phyloP scores from a whole-genome alignment of 495 filamentous ascomycete species.

The Lophiostoma macrostomum region DNA sequence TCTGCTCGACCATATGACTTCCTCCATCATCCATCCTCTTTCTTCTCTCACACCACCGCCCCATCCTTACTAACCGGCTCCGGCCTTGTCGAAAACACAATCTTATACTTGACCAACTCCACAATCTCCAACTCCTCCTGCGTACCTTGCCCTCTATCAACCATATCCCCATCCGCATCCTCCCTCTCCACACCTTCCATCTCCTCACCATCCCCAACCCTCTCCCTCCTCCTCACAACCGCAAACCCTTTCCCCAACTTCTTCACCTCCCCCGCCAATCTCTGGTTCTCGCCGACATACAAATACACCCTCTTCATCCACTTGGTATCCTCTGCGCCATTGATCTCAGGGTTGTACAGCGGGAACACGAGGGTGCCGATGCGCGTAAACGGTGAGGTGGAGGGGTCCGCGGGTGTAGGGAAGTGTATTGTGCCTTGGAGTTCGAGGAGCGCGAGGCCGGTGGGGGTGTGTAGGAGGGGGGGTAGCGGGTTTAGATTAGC shows the following conservation, averaged over 20 bases:
- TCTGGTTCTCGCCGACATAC: constrained; percentile 85
- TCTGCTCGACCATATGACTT: too few species aligned
- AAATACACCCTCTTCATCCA: constrained; percentile 91
- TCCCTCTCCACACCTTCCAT: constrained; percentile 16
- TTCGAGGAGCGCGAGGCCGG: constrained; percentile 77
- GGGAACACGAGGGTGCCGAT: constrained; percentile 80
- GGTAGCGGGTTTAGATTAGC: constrained; percentile 73
- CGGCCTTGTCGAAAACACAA: constrained; percentile 81
- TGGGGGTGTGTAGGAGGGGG: constrained; percentile 76
- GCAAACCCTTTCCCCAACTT: constrained; percentile 74
- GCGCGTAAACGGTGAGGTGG: constrained; percentile 40
- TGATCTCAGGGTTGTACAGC: constrained; percentile 53
- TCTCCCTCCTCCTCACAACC: constrained; percentile 58
- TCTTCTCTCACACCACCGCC: constrained; percentile 8
- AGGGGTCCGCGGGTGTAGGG: constrained; percentile 37
- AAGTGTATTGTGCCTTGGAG: constrained; percentile 84
- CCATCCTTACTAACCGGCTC: constrained; percentile 66
- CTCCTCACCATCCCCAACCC: constrained; percentile 1
- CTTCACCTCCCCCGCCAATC: constrained; percentile 86
- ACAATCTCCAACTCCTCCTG: constrained; percentile 64
- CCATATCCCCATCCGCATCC: constrained; percentile 25
- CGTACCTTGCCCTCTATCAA: too few species aligned
- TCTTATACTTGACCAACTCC: constrained; percentile 84
- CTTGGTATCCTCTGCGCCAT: constrained; percentile 47
- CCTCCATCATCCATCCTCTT: background rate